Conservation (phyloP, 1,284 basidiomycete genomes). For the Austroboletus niveus region DNA sequence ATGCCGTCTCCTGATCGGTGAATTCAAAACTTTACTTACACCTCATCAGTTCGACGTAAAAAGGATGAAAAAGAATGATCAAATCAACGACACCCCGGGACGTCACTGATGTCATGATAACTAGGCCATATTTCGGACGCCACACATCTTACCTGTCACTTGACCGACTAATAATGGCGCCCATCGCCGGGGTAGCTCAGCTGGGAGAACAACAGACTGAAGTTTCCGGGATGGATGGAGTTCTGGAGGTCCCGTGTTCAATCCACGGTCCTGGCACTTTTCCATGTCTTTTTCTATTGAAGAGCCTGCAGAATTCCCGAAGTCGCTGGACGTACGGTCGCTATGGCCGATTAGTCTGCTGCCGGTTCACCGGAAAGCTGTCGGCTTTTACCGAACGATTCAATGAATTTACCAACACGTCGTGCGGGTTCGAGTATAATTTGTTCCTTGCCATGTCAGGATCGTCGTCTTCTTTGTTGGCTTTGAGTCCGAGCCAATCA, state of each 20-base stretch:
- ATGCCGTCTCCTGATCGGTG: too few species aligned
- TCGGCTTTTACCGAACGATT: too few species aligned
- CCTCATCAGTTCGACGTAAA: too few species aligned
- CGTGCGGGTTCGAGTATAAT: background rate
- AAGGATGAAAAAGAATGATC: too few species aligned
- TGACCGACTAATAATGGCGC: too few species aligned
- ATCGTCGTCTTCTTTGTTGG: conserved; percentile 26
- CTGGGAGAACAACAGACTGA: conserved; percentile 82
- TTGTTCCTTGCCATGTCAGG: conserved; percentile 19
- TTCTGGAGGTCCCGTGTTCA: conserved; percentile 59
- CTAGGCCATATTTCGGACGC: too few species aligned
- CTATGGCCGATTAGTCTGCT: too few species aligned
- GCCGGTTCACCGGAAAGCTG: background rate
- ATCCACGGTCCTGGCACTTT: conserved; percentile 53
- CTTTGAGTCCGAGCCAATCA: conserved; percentile 14
- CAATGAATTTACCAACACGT: background rate
- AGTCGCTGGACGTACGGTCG: background rate
- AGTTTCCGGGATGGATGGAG: conserved; percentile 39
- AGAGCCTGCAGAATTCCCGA: background rate
- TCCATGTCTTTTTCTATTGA: background rate
- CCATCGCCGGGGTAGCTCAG: conserved; percentile 60
- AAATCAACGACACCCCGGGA: too few species aligned
- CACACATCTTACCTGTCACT: too few species aligned
- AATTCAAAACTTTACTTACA: too few species aligned
- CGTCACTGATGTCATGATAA: too few species aligned